A percentile compares a stretch with the other conserved stretches of the same genome.
These are phyloP conservation scores for Penicillium sp. DNA, from an alignment of 2,329 filamentous ascomycete species.

Conservation along the genomic window DNA sequence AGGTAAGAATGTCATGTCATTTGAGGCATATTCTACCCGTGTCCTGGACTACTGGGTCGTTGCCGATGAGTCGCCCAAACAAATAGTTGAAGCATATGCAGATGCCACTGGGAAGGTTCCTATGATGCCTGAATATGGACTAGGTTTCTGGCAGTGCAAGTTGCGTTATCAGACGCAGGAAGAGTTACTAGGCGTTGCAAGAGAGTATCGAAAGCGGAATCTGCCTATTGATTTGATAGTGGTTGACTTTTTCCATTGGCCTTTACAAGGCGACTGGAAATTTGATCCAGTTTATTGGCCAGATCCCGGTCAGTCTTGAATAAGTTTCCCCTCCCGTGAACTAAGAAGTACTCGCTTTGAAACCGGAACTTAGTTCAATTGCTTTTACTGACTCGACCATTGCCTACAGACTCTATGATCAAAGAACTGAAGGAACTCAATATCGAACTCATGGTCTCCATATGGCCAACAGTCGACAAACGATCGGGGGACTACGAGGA, in stretches of 20 bases:
- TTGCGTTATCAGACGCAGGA: conserved; percentile 64
- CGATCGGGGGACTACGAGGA: conserved; percentile 57
- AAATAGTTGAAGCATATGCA: conserved; percentile 57
- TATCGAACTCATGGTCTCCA: conserved; percentile 65
- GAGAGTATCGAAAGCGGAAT: conserved; percentile 54
- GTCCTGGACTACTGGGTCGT: conserved; percentile 63
- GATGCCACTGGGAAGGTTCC: conserved; percentile 57
- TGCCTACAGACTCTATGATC: conserved; percentile 55
- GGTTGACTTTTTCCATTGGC: conserved; percentile 66
- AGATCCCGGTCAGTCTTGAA: conserved; percentile 47
- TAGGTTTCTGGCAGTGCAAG: conserved; percentile 68
- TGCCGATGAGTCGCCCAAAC: conserved; percentile 51
- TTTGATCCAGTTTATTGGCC: conserved; percentile 64
- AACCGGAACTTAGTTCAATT: neutral
- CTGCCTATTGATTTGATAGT: conserved; percentile 64
- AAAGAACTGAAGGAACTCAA: conserved; percentile 55
- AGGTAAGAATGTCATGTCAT: conserved; percentile 58
- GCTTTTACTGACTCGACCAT: neutral
- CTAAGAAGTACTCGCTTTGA: neutral
- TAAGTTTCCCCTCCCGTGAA: neutral
- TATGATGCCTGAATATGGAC: conserved; percentile 65
- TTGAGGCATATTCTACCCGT: conserved; percentile 57
- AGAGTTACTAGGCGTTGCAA: conserved; percentile 56
- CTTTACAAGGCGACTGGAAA: conserved; percentile 63
- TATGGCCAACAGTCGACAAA: conserved; percentile 65